Conservation (phyloP, 2,329 filamentous ascomycete genomes). For the Cordyceps farinosa region DNA sequence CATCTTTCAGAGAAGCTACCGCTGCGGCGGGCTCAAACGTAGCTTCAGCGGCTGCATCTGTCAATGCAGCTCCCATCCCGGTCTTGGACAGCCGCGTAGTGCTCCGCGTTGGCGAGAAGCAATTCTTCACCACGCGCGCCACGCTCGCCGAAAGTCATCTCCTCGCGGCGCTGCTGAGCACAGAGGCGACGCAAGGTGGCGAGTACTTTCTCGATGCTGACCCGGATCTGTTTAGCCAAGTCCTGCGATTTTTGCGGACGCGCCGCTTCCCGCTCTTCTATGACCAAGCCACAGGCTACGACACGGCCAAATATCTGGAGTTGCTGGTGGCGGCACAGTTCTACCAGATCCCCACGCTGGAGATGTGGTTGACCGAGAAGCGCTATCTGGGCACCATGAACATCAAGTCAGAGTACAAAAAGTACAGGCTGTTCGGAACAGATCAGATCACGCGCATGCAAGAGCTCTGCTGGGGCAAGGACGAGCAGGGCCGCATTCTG, state of each 20-base stretch:
- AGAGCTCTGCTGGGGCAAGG: constrained; percentile 11
- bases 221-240: constrained; percentile 33
- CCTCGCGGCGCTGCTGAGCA: constrained; percentile 19
- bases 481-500: constrained; percentile 10
- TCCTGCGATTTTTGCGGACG: constrained; percentile 34
- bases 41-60: not conserved
- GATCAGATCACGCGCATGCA: constrained; percentile 13
- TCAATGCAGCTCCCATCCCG: not conserved
- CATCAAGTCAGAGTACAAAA: constrained; percentile 8
- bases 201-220: constrained; percentile 39
- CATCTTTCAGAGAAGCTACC: not conserved
- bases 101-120: constrained; percentile 20
- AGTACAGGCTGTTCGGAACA: constrained; percentile 2
- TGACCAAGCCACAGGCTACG: constrained; percentile 27
- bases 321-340: constrained; percentile 33
- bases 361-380: constrained; percentile 25
- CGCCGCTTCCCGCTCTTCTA: constrained; percentile 35
- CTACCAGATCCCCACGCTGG: constrained; percentile 28
- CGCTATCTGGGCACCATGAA: constrained; percentile 20
- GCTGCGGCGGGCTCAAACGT: not conserved
- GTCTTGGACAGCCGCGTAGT: constrained; percentile 1
- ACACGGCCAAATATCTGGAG: constrained; percentile 33
- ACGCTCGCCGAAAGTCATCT: constrained; percentile 21
- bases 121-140: constrained; percentile 21
- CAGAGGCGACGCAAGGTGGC: constrained; percentile 20